Evolutionary conservation across 106 monocot genomes (phyloP).

Genomic region (Ottelia alismoides): DNA sequence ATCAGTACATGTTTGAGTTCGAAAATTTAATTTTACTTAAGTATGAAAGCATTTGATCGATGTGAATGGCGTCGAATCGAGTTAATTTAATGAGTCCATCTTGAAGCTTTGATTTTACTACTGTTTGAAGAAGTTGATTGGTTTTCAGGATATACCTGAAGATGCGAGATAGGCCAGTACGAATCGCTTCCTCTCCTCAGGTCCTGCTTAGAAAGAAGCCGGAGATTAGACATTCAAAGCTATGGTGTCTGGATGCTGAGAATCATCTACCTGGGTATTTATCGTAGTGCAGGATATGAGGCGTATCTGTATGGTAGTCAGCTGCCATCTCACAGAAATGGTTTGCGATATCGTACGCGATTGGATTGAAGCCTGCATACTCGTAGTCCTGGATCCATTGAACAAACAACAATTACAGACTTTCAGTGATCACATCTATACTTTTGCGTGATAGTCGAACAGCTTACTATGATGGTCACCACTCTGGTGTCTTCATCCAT

Average conservation of each 20-base stretch:
- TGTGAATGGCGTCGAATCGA: too few relatives aligned
- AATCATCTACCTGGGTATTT: constrained; percentile 69
- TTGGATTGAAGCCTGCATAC: constrained; percentile 77
- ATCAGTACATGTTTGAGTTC: too few relatives aligned
- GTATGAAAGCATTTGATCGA: too few relatives aligned
- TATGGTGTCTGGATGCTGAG: too few relatives aligned
- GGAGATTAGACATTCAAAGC: too few relatives aligned
- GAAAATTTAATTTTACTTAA: too few relatives aligned
- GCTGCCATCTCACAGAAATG: constrained; percentile 98
- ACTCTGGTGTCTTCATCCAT: constrained; percentile 59
- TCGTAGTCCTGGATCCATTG: constrained; percentile 61
- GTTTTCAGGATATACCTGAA: too few relatives aligned
- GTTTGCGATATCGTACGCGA: constrained; percentile 83
- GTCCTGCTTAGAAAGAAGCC: constrained; percentile 19
- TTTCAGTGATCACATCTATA: neutral
- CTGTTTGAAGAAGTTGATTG: too few relatives aligned
- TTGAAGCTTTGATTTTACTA: too few relatives aligned
- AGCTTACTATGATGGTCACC: constrained; percentile 63
- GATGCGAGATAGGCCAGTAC: constrained; percentile 37
- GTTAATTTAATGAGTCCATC: too few relatives aligned
- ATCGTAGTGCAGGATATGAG: constrained; percentile 69
- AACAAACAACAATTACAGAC: neutral
- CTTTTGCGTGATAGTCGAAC: neutral
- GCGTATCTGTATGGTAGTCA: constrained; percentile 65
- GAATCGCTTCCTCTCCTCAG: constrained; percentile 58